phyloP scores from a whole-genome alignment of 495 filamentous ascomycete genomes.

The Ramalina intermedia region DNA sequence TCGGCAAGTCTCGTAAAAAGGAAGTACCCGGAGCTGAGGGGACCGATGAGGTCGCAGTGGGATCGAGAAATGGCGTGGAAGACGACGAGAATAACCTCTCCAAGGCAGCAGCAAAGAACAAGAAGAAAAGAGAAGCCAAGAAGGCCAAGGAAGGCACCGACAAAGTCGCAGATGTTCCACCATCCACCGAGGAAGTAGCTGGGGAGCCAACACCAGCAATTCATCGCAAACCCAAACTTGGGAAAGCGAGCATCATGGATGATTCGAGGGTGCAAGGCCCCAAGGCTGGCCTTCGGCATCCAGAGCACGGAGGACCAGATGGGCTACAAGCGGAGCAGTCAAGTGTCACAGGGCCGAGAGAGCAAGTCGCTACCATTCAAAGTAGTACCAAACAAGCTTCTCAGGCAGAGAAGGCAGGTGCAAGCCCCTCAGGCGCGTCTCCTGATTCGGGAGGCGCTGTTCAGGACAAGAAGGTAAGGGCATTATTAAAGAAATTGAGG shows the following conservation, averaged over 20 bases:
- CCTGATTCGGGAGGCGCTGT: constrained; percentile 29
- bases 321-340: constrained; percentile 24
- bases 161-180: constrained; percentile 29
- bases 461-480: constrained; percentile 78
- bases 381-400: neutral
- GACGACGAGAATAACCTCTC: constrained; percentile 59
- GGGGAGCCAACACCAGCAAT: constrained; percentile 5
- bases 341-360: constrained; percentile 16
- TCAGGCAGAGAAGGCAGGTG: constrained; percentile 13
- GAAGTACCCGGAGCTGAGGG: constrained; percentile 68
- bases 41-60: constrained; percentile 46
- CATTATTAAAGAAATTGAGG: constrained; percentile 87
- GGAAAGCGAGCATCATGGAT: constrained; percentile 39
- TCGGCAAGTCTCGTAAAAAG: constrained; percentile 54
- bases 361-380: neutral
- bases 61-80: constrained; percentile 37
- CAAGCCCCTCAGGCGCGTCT: constrained; percentile 21
- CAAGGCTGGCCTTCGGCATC: no score
- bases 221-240: constrained; percentile 50
- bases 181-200: constrained; percentile 17
- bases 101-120: constrained; percentile 88
- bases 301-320: constrained; percentile 20
- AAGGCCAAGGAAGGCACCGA: constrained; percentile 68
- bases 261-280: constrained; percentile 37
- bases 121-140: constrained; percentile 97